Base-by-base conservation (phyloP, 2,329 filamentous ascomycete genomes). In the Fusarium torreyae region DNA sequence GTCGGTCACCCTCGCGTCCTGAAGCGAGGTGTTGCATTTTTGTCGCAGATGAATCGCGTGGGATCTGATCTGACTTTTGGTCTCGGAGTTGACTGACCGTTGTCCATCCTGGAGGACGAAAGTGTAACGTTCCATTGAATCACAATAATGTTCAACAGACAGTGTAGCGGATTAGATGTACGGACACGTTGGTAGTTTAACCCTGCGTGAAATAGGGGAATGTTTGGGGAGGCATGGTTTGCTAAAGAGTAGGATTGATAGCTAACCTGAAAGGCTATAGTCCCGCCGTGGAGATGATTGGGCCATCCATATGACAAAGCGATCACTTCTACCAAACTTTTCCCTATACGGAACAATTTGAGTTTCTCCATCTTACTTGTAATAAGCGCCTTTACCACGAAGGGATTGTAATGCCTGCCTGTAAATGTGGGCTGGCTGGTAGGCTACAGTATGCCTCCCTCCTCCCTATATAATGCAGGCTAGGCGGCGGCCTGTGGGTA, bases 21-120 rank as follows among this genome's bases (percentile, higher is more conserved):
- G 6, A 14, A 31, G 33, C 8, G 13, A 36, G 18, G 45, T n/a
- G 9, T 49, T 20, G 9, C 34, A 49, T 14, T 49, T 49, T n/a
- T 49, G 45, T 5, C 45, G 45, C n/a, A 49, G 33, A 26, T 49
- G 18, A 17, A 49, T 49, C 7, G 45, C 45, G 18, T 49, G 33
- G 31, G 45, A 28, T 22, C 31, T 49, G 45, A 49, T 49, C 18
- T 38, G 31, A 20, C 45, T 49, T 15, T 36, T 49, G 18, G 45
- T 49, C 18, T 38, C 33, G 10, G 31, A n/a, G 18, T 15, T 24
- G 8, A 49, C 33, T 8, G 45, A n/a, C 9, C 36, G 45, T 18
- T 20, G 15, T 36, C 45, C 33, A 26, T 49, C 45, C 8, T 49
- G 45, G 5, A 36, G 14, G 6, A 49, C 33, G 24, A 49, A 49